Conservation (phyloP, 2,329 filamentous ascomycete genomes). For the Colletotrichum eleusines region DNA sequence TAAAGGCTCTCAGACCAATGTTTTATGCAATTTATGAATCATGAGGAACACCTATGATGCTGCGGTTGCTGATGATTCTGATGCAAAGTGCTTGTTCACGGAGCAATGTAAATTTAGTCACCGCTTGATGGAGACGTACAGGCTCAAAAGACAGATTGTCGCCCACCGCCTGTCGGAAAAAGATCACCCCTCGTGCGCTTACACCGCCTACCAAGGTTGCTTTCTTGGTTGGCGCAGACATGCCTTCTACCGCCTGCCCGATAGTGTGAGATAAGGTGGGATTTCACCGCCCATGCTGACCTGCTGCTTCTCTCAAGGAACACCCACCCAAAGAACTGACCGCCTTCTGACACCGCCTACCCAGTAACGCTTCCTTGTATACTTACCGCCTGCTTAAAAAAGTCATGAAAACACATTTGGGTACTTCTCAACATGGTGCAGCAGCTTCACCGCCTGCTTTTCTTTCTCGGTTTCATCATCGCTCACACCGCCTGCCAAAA, state of each 20-base stretch:
- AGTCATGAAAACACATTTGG: too few relatives aligned
- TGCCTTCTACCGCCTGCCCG: not conserved
- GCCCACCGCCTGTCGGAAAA: not conserved
- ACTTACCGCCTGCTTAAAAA: too few relatives aligned
- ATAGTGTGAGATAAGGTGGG: not conserved
- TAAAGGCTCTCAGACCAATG: not conserved
- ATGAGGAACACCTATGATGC: slow-evolving; percentile 1
- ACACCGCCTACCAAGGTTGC: not conserved
- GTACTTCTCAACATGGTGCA: too few relatives aligned
- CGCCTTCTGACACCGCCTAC: too few relatives aligned
- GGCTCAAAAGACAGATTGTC: slow-evolving; percentile 2
- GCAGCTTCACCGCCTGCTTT: too few relatives aligned
- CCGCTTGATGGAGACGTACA: not conserved
- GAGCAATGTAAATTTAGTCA: not conserved
- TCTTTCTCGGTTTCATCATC: too few relatives aligned
- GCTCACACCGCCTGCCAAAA: too few relatives aligned
- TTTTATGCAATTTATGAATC: not conserved
- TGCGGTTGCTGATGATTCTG: not conserved
- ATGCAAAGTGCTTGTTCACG: slow-evolving; percentile 1
- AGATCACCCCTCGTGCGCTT: not conserved
- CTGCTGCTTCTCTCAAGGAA: not conserved
- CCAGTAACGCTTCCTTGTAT: too few relatives aligned
- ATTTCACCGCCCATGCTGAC: not conserved
- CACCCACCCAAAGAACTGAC: too few relatives aligned
- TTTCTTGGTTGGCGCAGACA: not conserved